Base-by-base conservation (phyloP, 2,329 filamentous ascomycete species). In the Monilinia vaccinii-corymbosi region DNA sequence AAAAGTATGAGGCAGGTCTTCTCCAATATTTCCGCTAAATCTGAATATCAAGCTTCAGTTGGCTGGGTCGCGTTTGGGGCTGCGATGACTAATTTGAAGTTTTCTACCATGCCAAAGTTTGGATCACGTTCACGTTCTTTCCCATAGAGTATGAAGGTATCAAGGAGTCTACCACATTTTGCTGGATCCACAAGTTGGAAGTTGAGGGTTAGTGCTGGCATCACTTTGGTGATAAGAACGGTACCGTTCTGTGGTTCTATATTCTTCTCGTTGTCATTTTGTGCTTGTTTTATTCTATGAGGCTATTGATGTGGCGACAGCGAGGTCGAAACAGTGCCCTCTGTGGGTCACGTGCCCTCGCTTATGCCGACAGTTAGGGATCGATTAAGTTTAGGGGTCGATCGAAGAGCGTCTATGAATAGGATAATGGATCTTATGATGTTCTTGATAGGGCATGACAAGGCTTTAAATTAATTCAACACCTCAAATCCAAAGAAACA, bases 51-150 rank as follows among this genome's bases (percentile, higher is more conserved):
- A 38, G 60, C 56, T 16, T 56, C 55, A 34, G 25, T 61, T 6
- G 52, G 31, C 28, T 63, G 61, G 61, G 0, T 61, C 0, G 67
- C 69, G 0, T 79, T 80, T 32, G 71, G 73, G 56, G 64, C 69
- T 0, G 77, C 75, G 25, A 75, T 79, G 73, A 68, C 64, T 0
- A 74, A 75, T 8, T 36, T 78, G 38, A 72, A 71, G 2, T 79
- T 79, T 62, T 74, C 73, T 0, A 68, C 78, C 2, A 11, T 72
- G 1, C 73, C 75, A 1, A 75, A 71, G 60, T 72, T 72, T 40
- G 76, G 76, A 3, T 78, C 77, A 71, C 76, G 2, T 77, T 73
- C 62, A 78, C 56, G 9, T 58, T 50, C 45, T 61, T 25, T 25
- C 55, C 60, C 25, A 38, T 23, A 16, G 10, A 28, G 28, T 23